phyloP scores from a whole-genome alignment of 768 basidiomycete species.

The Suillus placidus region DNA sequence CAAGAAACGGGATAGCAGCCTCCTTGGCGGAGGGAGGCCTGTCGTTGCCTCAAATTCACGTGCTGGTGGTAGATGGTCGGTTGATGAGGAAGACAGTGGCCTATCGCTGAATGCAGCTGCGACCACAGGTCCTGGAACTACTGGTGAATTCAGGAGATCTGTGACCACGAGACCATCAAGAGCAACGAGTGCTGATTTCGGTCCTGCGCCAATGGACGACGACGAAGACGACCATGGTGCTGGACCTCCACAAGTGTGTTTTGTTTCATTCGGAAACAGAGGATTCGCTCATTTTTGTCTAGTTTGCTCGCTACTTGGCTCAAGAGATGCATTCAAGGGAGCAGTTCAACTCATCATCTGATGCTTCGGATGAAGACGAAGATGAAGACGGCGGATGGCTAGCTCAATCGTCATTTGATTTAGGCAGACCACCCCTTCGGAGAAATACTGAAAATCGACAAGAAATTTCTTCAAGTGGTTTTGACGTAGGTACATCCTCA shows the following conservation, averaged over 20 bases:
- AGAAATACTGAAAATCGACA: conserved; percentile 50
- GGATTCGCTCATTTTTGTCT: conserved; percentile 8
- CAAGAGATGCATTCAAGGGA: conserved; percentile 71
- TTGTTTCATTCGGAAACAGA: conserved; percentile 5
- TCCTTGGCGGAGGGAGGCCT: conserved; percentile 88
- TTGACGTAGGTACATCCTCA: conserved; percentile 52
- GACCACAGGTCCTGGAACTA: conserved; percentile 20
- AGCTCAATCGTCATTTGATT: conserved; percentile 71
- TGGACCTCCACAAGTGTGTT: conserved; percentile 48
- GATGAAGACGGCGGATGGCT: conserved; percentile 81
- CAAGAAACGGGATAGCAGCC: conserved; percentile 74
- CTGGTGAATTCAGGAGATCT: conserved; percentile 62
- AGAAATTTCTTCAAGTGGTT: conserved; percentile 45
- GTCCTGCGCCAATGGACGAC: conserved; percentile 51
- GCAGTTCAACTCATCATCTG: conserved; percentile 54
- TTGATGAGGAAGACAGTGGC: conserved; percentile 63
- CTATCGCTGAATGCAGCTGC: conserved; percentile 15
- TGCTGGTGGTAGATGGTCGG: conserved; percentile 56
- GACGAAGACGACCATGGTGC: conserved; percentile 45
- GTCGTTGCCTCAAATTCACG: conserved; percentile 43
- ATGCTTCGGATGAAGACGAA: conserved; percentile 53
- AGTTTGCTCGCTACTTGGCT: conserved; percentile 83
- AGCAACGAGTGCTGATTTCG: conserved; percentile 68
- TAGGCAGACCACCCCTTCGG: conserved; percentile 51
- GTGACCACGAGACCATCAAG: conserved; percentile 44